Evolutionary conservation across 805 yeast species (phyloP).

Genomic region (Schizosaccharomyces octosporus): DNA sequence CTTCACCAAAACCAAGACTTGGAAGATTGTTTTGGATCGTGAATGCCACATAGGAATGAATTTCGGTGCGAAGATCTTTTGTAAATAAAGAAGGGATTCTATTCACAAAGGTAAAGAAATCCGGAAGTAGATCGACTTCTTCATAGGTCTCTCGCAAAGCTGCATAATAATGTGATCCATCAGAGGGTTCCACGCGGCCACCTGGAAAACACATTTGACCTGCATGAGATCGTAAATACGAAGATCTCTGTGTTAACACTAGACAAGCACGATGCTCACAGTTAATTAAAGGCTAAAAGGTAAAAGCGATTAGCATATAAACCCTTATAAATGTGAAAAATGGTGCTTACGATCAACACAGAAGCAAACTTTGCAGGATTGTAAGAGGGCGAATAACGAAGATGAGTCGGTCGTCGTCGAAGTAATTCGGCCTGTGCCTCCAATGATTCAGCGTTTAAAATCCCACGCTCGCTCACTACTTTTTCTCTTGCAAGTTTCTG

Average conservation of each 20-base stretch:
- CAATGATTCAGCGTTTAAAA: neutral
- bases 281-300: neutral
- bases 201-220: constrained; percentile 1
- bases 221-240: neutral
- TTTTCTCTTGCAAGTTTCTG: neutral
- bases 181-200: neutral
- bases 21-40: neutral
- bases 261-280: neutral
- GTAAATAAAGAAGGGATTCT: neutral
- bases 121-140: neutral
- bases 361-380: neutral
- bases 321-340: neutral
- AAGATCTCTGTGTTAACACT: neutral
- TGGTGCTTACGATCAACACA: neutral
- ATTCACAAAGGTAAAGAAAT: neutral
- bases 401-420: neutral
- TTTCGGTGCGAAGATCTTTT: neutral
- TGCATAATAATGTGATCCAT: neutral
- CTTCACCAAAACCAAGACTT: neutral
- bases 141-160: neutral
- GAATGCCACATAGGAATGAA: neutral
- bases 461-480: neutral
- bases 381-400: neutral
- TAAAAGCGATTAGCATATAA: neutral
- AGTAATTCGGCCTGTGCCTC: neutral